Evolutionary conservation across 768 basidiomycete genomes (phyloP).

Genomic region (Sarcomyxa edulis): DNA sequence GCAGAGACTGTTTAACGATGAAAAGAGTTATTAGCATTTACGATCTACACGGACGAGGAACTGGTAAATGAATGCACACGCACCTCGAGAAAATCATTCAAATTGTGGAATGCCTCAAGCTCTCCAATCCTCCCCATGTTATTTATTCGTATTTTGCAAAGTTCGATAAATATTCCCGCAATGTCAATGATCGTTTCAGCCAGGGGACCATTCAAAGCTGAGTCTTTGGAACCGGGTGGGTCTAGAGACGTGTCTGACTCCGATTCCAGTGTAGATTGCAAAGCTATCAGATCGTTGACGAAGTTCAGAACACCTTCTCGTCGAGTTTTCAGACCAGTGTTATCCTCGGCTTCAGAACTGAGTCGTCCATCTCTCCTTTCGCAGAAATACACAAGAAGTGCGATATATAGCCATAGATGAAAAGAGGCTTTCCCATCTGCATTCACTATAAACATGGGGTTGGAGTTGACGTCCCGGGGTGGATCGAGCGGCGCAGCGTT

Average conservation of each 20-base stretch:
- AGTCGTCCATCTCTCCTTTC: not conserved
- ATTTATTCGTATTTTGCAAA: constrained; percentile 26
- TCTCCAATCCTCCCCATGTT: constrained; percentile 20
- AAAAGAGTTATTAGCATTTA: constrained; percentile 7
- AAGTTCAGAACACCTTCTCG: not conserved
- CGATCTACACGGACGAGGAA: constrained; percentile 5
- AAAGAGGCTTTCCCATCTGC: constrained; percentile 48
- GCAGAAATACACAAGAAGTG: constrained; percentile 17
- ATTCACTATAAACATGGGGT: constrained; percentile 31
- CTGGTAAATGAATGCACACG: constrained; percentile 7
- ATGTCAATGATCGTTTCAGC: too few relatives aligned
- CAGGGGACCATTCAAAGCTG: too few relatives aligned
- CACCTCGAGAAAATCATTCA: constrained; percentile 34
- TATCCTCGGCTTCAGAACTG: constrained; percentile 3
- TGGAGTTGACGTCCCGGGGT: constrained; percentile 9
- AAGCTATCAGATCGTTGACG: not conserved
- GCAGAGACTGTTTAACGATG: constrained; percentile 27
- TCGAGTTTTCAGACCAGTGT: not conserved
- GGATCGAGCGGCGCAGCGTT: constrained; percentile 7
- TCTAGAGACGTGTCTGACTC: not conserved
- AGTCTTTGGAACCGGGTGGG: not conserved
- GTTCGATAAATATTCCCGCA: not conserved
- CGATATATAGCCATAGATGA: constrained; percentile 42
- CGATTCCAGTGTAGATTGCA: not conserved
- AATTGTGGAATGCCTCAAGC: constrained; percentile 14